These are phyloP conservation scores for Ustilago loliicola DNA, from an alignment of 1,284 basidiomycete genomes.

Conservation along the genomic window DNA sequence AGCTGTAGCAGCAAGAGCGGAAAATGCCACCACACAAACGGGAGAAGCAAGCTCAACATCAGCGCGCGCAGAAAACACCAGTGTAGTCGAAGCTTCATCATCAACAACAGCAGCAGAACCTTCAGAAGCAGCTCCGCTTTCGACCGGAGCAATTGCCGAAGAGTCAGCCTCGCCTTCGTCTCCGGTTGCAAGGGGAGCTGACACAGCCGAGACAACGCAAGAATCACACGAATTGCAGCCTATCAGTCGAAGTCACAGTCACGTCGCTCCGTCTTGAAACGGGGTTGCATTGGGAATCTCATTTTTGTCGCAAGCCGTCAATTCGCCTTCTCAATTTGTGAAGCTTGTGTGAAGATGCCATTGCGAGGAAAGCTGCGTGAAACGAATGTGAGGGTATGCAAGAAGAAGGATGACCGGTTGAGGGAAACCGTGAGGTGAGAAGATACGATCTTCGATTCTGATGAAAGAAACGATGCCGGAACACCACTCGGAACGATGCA, in stretches of 20 bases:
- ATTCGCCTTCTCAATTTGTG: background rate
- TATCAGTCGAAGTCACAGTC: background rate
- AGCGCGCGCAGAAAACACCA: background rate
- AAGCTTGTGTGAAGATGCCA: too few species aligned
- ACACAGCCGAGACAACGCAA: background rate
- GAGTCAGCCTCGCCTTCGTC: background rate
- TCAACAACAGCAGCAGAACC: background rate
- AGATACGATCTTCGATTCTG: too few species aligned
- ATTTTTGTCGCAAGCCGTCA: background rate
- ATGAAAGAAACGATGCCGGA: too few species aligned
- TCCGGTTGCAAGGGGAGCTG: background rate
- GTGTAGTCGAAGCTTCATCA: background rate
- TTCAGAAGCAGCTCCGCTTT: background rate
- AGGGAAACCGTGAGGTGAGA: too few species aligned
- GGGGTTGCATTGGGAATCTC: background rate
- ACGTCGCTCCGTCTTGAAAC: background rate
- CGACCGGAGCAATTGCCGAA: background rate
- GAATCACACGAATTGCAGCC: conserved; percentile 34
- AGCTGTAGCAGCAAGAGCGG: background rate
- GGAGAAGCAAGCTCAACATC: background rate
- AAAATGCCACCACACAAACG: background rate
- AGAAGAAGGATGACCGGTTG: too few species aligned
- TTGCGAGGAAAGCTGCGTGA: too few species aligned
- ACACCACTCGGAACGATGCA: too few species aligned
- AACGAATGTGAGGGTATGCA: conserved; percentile 4